These are phyloP conservation scores for Hymenoscyphus fructigenus DNA, from an alignment of 2,329 filamentous ascomycete species.

Conservation along the genomic window DNA sequence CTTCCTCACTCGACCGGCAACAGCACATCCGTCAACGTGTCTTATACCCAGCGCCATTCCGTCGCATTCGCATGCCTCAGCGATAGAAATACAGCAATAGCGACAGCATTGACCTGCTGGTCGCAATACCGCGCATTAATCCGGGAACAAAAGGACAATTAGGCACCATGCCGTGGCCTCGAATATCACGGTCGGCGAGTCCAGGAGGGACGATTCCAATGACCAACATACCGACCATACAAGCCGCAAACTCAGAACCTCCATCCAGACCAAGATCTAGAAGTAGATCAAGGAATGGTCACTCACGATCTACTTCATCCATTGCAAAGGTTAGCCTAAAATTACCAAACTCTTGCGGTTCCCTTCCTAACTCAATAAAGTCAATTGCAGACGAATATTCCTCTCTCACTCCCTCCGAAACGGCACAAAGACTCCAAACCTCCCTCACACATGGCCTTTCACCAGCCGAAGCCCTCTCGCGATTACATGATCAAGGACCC, in stretches of 20 bases:
- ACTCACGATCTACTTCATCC: slow-evolving; percentile 34
- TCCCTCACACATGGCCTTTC: slow-evolving; percentile 82
- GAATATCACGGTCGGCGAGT: slow-evolving; percentile 32
- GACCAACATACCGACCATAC: slow-evolving; percentile 31
- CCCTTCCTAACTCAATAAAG: slow-evolving; percentile 20
- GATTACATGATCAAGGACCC: slow-evolving; percentile 77
- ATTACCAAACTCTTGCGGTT: too few species aligned
- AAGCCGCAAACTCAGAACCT: slow-evolving; percentile 28
- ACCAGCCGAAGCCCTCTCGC: slow-evolving; percentile 74
- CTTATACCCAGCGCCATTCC: background rate
- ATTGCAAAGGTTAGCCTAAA: slow-evolving; percentile 33
- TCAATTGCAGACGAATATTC: slow-evolving; percentile 57
- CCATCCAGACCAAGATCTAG: slow-evolving; percentile 26
- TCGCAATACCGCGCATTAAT: slow-evolving; percentile 23
- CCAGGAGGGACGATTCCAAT: slow-evolving; percentile 31
- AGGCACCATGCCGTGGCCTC: slow-evolving; percentile 35
- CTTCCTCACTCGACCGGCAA: background rate
- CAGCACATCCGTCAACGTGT: background rate
- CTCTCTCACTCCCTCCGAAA: slow-evolving; percentile 73
- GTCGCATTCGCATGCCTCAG: slow-evolving; percentile 35
- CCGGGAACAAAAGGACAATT: slow-evolving; percentile 4
- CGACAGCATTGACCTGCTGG: slow-evolving; percentile 37
- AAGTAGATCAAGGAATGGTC: slow-evolving; percentile 28
- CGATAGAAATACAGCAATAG: slow-evolving; percentile 24
- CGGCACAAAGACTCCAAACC: slow-evolving; percentile 73